Evolutionary conservation across 2,329 filamentous ascomycete species (phyloP).

Genomic region (Aspergillus arachidicola): DNA sequence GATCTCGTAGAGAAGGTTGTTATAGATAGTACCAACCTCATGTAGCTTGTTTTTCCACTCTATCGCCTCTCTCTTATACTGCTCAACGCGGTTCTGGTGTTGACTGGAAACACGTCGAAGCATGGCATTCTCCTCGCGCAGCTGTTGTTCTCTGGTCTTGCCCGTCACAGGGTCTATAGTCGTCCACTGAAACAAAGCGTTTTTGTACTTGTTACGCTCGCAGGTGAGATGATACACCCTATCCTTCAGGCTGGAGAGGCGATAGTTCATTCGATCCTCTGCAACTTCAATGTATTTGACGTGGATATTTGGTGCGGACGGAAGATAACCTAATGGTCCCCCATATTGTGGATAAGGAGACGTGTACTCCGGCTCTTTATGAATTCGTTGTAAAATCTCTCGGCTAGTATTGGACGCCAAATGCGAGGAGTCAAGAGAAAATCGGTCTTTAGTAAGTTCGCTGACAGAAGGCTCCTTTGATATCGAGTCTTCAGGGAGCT

Average conservation of each 20-base stretch:
- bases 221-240: conserved; percentile 27
- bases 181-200: conserved; percentile 26
- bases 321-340: conserved; percentile 31
- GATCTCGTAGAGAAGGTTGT: conserved; percentile 29
- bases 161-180: conserved; percentile 30
- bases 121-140: conserved; percentile 25
- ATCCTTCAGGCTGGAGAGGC: conserved; percentile 25
- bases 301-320: conserved; percentile 34
- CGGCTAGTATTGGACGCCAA: conserved; percentile 25
- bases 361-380: conserved; percentile 25
- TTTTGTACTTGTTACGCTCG: conserved; percentile 34
- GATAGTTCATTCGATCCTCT: conserved; percentile 24
- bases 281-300: conserved; percentile 30
- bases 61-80: conserved; percentile 30
- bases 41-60: conserved; percentile 28
- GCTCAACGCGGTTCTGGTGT: conserved; percentile 26
- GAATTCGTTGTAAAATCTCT: conserved; percentile 26
- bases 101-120: conserved; percentile 29
- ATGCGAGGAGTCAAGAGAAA: conserved; percentile 25
- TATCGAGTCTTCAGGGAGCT: background rate
- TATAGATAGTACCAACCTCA: conserved; percentile 26
- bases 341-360: conserved; percentile 35
- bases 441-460: conserved; percentile 25
- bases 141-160: conserved; percentile 25
- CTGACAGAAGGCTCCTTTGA: conserved; percentile 14